phyloP scores from a whole-genome alignment of 2,329 filamentous ascomycete species.

The Tolypocladium sp. region DNA sequence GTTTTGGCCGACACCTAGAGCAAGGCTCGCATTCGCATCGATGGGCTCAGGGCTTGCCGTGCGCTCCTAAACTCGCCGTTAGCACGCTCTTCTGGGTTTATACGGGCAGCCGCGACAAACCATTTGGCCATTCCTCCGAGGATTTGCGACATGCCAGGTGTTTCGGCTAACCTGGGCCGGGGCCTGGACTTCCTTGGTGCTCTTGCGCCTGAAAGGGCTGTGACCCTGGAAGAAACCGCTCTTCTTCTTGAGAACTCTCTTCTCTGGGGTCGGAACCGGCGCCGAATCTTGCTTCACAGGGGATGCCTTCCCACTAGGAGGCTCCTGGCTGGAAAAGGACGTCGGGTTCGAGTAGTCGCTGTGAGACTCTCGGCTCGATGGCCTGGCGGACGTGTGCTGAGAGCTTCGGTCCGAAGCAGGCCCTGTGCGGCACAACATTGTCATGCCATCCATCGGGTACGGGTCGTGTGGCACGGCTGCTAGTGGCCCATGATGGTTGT shows the following conservation, averaged over 20 bases:
- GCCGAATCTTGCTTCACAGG: constrained; percentile 56
- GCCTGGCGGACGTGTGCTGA: constrained; percentile 52
- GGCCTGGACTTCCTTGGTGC: constrained; percentile 58
- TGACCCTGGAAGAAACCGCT: constrained; percentile 91
- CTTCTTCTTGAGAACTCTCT: constrained; percentile 58
- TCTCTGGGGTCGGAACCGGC: constrained; percentile 47
- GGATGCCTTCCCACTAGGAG: constrained; percentile 62
- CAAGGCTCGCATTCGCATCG: constrained; percentile 85
- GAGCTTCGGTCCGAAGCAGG: constrained; percentile 46
- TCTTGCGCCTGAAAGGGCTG: constrained; percentile 88
- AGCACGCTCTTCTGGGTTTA: not conserved
- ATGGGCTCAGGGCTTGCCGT: constrained; percentile 70
- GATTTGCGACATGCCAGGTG: constrained; percentile 44
- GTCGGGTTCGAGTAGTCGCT: constrained; percentile 88
- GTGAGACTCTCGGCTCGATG: constrained; percentile 77
- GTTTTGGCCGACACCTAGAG: constrained; percentile 90
- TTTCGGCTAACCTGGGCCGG: constrained; percentile 37
- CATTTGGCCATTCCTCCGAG: constrained; percentile 7
- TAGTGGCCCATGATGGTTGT: constrained; percentile 48
- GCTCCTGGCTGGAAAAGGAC: constrained; percentile 80
- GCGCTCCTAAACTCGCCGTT: constrained; percentile 22
- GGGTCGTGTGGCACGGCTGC: constrained; percentile 78
- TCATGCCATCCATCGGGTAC: constrained; percentile 93
- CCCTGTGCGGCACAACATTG: constrained; percentile 82
- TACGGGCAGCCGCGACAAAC: not conserved